These are phyloP conservation scores for Angomonas ambiguus DNA, from an alignment of 208 protist genomes.

Conservation along the genomic window DNA sequence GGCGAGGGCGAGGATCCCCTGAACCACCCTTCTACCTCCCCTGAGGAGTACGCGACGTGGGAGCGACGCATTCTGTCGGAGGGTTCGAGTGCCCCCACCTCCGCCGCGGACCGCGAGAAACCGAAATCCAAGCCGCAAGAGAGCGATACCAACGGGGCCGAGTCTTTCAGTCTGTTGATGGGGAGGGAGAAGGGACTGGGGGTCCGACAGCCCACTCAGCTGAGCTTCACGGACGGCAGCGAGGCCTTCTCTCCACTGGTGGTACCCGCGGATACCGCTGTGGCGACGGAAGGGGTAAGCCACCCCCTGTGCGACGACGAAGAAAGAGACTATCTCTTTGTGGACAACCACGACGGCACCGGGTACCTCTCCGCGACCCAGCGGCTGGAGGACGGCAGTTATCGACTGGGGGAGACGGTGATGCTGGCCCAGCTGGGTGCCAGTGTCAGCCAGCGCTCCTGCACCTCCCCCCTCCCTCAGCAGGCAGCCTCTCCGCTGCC, in stretches of 20 bases:
- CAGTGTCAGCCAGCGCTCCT: background rate
- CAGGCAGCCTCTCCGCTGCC: background rate
- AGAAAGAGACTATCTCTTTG: constrained; percentile 38
- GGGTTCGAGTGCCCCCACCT: too few relatives aligned
- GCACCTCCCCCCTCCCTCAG: background rate
- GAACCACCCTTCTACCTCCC: too few relatives aligned
- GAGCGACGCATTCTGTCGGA: too few relatives aligned
- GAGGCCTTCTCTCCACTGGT: too few relatives aligned
- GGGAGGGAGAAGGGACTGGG: background rate
- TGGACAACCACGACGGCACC: constrained; percentile 57
- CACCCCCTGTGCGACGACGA: background rate
- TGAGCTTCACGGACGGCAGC: too few relatives aligned
- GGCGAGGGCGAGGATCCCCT: background rate
- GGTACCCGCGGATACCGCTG: too few relatives aligned
- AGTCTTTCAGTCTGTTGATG: background rate
- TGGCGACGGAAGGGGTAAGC: background rate
- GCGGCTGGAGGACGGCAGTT: constrained; percentile 38
- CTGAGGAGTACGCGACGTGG: too few relatives aligned
- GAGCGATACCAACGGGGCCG: constrained; percentile 8
- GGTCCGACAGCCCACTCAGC: background rate
- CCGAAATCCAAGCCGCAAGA: too few relatives aligned
- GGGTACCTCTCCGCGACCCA: constrained; percentile 44
- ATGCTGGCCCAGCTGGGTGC: constrained; percentile 23
- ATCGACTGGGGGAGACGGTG: constrained; percentile 40
- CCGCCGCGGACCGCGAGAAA: too few relatives aligned